Base-by-base conservation (phyloP, 306 rosid species). In the Citrullus amarus region DNA sequence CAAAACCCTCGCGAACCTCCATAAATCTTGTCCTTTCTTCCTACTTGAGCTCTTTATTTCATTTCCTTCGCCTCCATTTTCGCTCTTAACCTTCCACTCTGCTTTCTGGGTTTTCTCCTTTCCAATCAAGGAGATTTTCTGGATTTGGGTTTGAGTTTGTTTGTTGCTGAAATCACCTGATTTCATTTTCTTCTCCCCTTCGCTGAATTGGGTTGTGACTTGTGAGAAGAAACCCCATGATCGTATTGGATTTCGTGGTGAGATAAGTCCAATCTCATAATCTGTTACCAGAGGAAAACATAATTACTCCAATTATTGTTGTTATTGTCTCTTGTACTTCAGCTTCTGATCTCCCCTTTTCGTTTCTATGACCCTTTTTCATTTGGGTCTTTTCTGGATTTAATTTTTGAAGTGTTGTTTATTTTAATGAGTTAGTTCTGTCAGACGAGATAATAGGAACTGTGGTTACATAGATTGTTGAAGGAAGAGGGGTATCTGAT, bases 1-100 rank as follows among this genome's bases (percentile, higher is more conserved):
- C 86, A 78, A 89, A 89, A 87, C 83, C 89, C 87, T 86, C 88
- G 14, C 87, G 51, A 86, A 80, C 78, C 67, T 87, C 87, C 85
- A 79, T 56, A 68, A 18, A 32, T 82, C 81, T 15, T 78, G 82
- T 80, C 83, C 44, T 39, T 3, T 70, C 6, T 34, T 38, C 9
- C 48, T 25, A 6, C 50, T 20, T 0, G 9, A 39, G 16, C 57
- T 8, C 78, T 58, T 50, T 50, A 81, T 71, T 46, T 34, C 62
- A 5, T 59, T 38, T 44, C 16, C 76, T 75, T 63, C 78, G 70
- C 13, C 46, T 8, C 66, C 22, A 58, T 60, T 46, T 56, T 68
- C 78, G 48, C 63, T 78, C 18, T 55, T 63, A 32, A 34, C 48
- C 18, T 25, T 79, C 82, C 74, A 76, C 81, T 72, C 76, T 32